A percentile compares a stretch with the other conserved stretches of the same genome.
These are phyloP conservation scores for Medicago arabica DNA, from an alignment of 306 rosid genomes.

Conservation along the genomic window DNA sequence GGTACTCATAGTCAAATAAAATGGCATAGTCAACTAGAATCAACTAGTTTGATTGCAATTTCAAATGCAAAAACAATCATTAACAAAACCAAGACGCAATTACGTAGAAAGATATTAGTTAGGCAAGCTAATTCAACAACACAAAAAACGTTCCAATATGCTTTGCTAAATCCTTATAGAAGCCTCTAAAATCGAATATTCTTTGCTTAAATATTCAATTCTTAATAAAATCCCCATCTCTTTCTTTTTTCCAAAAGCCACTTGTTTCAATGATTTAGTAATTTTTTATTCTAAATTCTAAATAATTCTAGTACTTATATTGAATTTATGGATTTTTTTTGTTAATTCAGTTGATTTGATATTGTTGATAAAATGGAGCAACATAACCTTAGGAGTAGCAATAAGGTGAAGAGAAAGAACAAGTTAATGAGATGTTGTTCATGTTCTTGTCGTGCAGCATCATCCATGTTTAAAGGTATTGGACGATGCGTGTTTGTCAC, in stretches of 20 bases:
- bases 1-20: too few relatives aligned
- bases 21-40: neutral
- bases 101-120: neutral
- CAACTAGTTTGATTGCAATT: neutral
- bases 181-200: constrained; percentile 48
- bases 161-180: constrained; percentile 14
- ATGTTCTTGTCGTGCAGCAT: constrained; percentile 47
- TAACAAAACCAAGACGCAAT: neutral
- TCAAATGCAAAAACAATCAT: neutral
- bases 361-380: constrained; percentile 47
- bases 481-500: constrained; percentile 72
- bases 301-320: neutral
- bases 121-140: neutral
- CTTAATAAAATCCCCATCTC: neutral
- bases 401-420: constrained; percentile 42
- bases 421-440: constrained; percentile 38
- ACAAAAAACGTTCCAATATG: constrained; percentile 9
- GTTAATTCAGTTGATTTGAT: constrained; percentile 12
- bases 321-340: constrained; percentile 23
- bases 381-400: constrained; percentile 32
- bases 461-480: constrained; percentile 58
- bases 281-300: neutral
- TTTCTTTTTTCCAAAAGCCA: constrained; percentile 32
- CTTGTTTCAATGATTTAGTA: constrained; percentile 8
- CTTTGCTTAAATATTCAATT: constrained; percentile 35